These are phyloP conservation scores for Ceratobasidium sp. DNA, from an alignment of 1,284 basidiomycete genomes.

Conservation along the genomic window DNA sequence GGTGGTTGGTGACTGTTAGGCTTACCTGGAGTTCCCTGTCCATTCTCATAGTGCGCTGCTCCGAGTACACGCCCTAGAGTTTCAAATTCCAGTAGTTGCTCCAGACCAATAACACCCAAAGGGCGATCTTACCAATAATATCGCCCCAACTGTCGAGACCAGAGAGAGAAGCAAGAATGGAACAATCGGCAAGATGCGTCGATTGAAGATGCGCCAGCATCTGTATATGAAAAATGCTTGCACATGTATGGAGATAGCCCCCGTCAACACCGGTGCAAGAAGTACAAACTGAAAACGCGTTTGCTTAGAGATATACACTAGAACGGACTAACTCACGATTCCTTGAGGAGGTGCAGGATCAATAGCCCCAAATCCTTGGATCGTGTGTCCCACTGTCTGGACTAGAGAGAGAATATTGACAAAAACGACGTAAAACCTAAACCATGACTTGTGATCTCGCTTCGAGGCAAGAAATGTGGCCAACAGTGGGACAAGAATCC, in stretches of 20 bases:
- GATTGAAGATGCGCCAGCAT: constrained; percentile 29
- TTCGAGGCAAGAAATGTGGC: not conserved
- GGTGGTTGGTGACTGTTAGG: too few species aligned
- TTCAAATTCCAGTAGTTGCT: too few species aligned
- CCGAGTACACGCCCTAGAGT: too few species aligned
- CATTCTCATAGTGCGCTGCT: too few species aligned
- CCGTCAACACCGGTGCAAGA: not conserved
- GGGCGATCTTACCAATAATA: not conserved
- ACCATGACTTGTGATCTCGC: not conserved
- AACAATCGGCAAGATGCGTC: not conserved
- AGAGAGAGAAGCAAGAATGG: constrained; percentile 9
- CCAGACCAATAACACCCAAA: too few species aligned
- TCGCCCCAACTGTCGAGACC: not conserved
- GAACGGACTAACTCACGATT: not conserved
- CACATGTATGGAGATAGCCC: not conserved
- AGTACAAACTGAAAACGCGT: not conserved
- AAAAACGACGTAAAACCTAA: constrained; percentile 7
- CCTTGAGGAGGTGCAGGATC: not conserved
- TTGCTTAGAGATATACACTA: not conserved
- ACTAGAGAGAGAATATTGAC: not conserved
- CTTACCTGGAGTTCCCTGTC: too few species aligned
- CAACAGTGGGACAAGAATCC: not conserved
- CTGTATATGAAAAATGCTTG: constrained; percentile 24
- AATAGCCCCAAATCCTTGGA: not conserved
- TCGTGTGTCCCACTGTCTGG: not conserved